phyloP scores from a whole-genome alignment of 306 rosid genomes.

The Gastrolobium villosum region DNA sequence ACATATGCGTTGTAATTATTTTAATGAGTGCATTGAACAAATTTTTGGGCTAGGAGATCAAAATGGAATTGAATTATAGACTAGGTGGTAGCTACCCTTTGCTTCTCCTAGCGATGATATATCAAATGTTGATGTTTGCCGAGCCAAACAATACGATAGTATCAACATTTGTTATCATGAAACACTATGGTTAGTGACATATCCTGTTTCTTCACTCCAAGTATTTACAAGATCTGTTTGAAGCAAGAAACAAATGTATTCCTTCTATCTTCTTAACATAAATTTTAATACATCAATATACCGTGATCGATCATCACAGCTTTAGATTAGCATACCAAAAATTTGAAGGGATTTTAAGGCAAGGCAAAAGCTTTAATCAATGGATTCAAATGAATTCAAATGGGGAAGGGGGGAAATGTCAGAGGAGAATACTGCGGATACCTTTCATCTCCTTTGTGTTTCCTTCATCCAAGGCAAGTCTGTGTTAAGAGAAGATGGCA shows the following conservation, averaged over 20 bases:
- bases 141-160: conserved; percentile 11
- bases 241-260: conserved; percentile 38
- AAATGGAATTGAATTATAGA: conserved; percentile 10
- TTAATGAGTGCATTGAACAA: neutral
- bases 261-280: conserved; percentile 27
- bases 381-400: conserved; percentile 26
- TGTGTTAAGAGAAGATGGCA: conserved; percentile 68
- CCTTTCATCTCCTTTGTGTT: conserved; percentile 59
- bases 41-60: neutral
- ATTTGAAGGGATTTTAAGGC: conserved; percentile 19
- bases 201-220: conserved; percentile 29
- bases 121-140: conserved; percentile 18
- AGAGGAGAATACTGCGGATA: conserved; percentile 32
- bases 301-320: conserved; percentile 45
- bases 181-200: conserved; percentile 31
- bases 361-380: conserved; percentile 46
- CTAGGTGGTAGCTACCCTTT: neutral
- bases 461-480: conserved; percentile 84
- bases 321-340: conserved; percentile 52
- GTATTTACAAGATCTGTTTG: conserved; percentile 35
- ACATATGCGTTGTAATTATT: conserved; percentile 1
- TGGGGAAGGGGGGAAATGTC: neutral
- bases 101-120: conserved; percentile 3
- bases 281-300: conserved; percentile 45
- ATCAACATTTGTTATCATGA: conserved; percentile 25